Conservation (phyloP, 1,284 basidiomycete genomes). For the Inonotus hispidus region DNA sequence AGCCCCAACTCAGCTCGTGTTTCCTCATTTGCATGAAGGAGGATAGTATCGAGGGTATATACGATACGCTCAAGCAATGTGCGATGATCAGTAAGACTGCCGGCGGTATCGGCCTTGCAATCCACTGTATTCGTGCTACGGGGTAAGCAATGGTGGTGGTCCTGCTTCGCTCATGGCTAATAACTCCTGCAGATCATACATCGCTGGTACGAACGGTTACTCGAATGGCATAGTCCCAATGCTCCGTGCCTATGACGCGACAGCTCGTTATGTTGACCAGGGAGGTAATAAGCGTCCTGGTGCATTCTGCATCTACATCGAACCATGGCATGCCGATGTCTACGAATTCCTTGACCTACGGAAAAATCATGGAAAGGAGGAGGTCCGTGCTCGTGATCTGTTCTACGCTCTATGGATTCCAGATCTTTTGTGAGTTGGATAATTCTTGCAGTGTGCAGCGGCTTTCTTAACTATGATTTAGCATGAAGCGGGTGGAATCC, state of each 20-base stretch:
- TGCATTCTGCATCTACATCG: constrained; percentile 96
- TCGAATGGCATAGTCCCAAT: constrained; percentile 99
- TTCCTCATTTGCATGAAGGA: constrained; percentile 99
- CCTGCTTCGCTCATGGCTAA: constrained; percentile 7
- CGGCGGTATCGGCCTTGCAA: constrained; percentile 94
- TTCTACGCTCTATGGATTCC: constrained; percentile 99
- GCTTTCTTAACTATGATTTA: constrained; percentile 27
- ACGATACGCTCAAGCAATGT: constrained; percentile 97
- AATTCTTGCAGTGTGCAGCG: neutral
- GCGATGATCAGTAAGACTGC: constrained; percentile 99
- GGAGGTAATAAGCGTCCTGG: constrained; percentile 99
- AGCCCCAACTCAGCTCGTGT: constrained; percentile 94
- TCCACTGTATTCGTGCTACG: constrained; percentile 96
- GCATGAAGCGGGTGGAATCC: constrained; percentile 90
- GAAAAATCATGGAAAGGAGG: constrained; percentile 99
- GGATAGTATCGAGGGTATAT: constrained; percentile 98
- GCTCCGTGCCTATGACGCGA: constrained; percentile 98
- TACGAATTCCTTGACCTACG: constrained; percentile 98
- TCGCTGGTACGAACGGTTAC: constrained; percentile 95
- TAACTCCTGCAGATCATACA: constrained; percentile 58
- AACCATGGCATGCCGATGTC: constrained; percentile 97
- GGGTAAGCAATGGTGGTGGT: constrained; percentile 49
- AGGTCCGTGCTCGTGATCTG: constrained; percentile 92
- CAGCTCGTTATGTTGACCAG: constrained; percentile 98
- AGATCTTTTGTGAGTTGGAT: constrained; percentile 80